These are phyloP conservation scores for Phylloboletellus chloephorus DNA, from an alignment of 1,284 basidiomycete genomes.

Conservation along the genomic window DNA sequence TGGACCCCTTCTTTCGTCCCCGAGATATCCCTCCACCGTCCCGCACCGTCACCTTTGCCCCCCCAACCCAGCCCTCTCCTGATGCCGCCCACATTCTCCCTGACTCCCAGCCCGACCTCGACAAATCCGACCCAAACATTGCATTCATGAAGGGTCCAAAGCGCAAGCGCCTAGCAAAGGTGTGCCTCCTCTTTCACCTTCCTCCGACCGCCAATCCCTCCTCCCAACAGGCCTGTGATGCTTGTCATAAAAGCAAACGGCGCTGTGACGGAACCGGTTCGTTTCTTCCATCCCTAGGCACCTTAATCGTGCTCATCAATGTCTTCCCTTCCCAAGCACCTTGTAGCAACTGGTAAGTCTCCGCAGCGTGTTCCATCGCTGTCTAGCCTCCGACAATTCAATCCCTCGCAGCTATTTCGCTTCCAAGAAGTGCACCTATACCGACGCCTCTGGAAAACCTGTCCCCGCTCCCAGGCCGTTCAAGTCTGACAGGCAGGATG, in stretches of 20 bases:
- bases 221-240: conserved; percentile 62
- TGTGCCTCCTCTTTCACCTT: conserved; percentile 23
- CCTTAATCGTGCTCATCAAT: conserved; percentile 12
- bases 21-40: conserved; percentile 14
- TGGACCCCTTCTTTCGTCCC: conserved; percentile 22
- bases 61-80: conserved; percentile 18
- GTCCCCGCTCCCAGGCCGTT: conserved; percentile 61
- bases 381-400: conserved; percentile 8
- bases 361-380: conserved; percentile 1
- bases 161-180: conserved; percentile 67
- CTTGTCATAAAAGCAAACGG: conserved; percentile 77
- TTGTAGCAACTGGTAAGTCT: conserved; percentile 70
- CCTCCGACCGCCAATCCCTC: conserved; percentile 6
- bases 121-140: conserved; percentile 27
- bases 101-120: conserved; percentile 19
- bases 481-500: conserved; percentile 24
- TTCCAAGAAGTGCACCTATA: conserved; percentile 74
- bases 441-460: conserved; percentile 68
- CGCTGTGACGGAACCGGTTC: conserved; percentile 75
- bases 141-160: conserved; percentile 54
- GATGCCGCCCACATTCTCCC: conserved; percentile 20
- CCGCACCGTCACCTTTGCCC: conserved; percentile 22
- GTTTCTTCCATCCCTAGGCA: conserved; percentile 27
- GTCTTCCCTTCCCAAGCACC: conserved; percentile 44
- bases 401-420: conserved; percentile 69